phyloP scores from a whole-genome alignment of 768 basidiomycete genomes.

The Exidia glandulosa region DNA sequence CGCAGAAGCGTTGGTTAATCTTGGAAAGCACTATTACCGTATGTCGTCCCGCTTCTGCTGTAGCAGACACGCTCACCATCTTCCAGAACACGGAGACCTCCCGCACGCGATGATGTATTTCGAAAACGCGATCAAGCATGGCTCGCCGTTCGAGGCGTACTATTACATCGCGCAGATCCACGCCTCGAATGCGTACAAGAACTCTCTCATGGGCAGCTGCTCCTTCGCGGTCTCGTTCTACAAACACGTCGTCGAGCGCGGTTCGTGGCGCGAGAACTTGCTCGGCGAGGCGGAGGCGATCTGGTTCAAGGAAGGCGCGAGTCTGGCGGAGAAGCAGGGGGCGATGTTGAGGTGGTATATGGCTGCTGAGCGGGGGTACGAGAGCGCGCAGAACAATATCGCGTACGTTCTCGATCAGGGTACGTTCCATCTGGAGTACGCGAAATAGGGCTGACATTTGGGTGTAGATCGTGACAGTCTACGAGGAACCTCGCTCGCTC shows the following conservation, averaged over 20 bases:
- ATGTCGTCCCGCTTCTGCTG: constrained; percentile 11
- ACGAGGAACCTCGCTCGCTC: constrained; percentile 52
- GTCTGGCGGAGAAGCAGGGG: constrained; percentile 50
- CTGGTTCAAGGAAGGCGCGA: constrained; percentile 54
- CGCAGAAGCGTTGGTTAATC: constrained; percentile 84
- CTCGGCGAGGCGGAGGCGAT: constrained; percentile 67
- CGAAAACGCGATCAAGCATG: constrained; percentile 73
- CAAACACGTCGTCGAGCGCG: constrained; percentile 86
- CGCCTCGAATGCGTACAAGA: constrained; percentile 30
- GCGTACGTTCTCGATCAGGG: constrained; percentile 91
- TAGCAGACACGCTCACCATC: background rate
- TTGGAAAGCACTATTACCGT: constrained; percentile 74
- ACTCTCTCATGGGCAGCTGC: constrained; percentile 47
- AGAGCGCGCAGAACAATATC: constrained; percentile 90
- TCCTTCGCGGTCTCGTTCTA: constrained; percentile 86
- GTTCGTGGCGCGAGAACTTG: constrained; percentile 68
- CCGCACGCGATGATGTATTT: constrained; percentile 60
- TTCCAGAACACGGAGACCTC: constrained; percentile 59
- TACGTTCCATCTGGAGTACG: constrained; percentile 19
- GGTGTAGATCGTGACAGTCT: constrained; percentile 56
- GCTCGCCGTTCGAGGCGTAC: constrained; percentile 90
- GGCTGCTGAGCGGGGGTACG: constrained; percentile 84
- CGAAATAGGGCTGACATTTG: background rate
- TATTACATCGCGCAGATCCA: constrained; percentile 87
- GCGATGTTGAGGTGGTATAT: constrained; percentile 94